Evolutionary conservation across 306 rosid species (phyloP), one percentile per base, ranked within the genome.

Genomic region (Cucumis hystrix): DNA sequence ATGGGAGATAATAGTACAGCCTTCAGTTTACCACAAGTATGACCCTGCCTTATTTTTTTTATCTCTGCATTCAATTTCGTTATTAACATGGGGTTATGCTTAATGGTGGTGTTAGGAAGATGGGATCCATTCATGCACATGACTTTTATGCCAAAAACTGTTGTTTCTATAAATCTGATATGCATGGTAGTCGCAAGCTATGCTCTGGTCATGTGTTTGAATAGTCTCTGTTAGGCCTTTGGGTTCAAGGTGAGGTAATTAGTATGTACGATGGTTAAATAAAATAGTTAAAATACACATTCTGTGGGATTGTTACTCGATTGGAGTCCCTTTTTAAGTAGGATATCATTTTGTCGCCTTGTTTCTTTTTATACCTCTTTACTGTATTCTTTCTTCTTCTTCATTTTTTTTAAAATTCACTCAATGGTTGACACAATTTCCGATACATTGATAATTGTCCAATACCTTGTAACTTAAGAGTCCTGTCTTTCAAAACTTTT

Each of bases 1-100:
- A 95, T 92, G 99, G 99, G 99, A 75, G 91, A 91, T 83, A 90
- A 92, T 83, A 95, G 93, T 71, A 95, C 99, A 54, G 99, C 97
- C 59, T 95, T 95, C 80, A 90, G 97, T 83, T 84, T 95, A 82
- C 99, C 99, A 11, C 99, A 95, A 86, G 99, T 95, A 90, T 56
- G 93, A 72, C 6, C 83, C 70, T 54, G 12, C 37, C 25, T 77
- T 61, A 37, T 25, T 20, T 76, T 80, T 58, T 21, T 71, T 23
- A 28, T 47, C 70, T 67, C 72, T 54, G 23, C 76, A 13, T 77
- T 57, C 45, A 28, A 57, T 75, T 57, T 40, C 55, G 40, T 75
- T 75, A 40, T 55, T 75, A 33, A 54, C 55, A 55, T 39, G 33
- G 17, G 30, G 47, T 74, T 52, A 6, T 74, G 52, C 40, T 75